phyloP scores from a whole-genome alignment of 768 basidiomycete species.

The Tephrocybe sp. region DNA sequence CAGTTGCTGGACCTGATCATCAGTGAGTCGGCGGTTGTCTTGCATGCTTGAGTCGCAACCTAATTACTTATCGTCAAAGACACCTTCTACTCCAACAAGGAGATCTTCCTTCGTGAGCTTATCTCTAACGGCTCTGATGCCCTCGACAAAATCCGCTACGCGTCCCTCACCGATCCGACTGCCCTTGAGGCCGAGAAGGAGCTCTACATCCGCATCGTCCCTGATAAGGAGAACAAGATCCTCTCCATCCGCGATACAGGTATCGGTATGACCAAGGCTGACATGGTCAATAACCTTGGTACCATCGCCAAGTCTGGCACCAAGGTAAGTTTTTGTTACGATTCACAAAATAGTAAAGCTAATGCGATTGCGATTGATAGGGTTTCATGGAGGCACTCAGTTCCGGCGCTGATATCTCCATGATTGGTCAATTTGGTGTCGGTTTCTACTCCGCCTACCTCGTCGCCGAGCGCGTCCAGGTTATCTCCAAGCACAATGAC shows the following conservation, averaged over 20 bases:
- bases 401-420: constrained; percentile 87
- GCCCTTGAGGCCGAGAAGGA: constrained; percentile 91
- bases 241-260: constrained; percentile 93
- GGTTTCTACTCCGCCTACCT: constrained; percentile 99
- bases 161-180: constrained; percentile 90
- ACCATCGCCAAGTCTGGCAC: constrained; percentile 95
- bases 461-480: constrained; percentile 97
- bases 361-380: constrained; percentile 33
- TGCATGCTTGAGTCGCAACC: background rate
- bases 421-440: constrained; percentile 99
- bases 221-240: constrained; percentile 94
- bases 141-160: constrained; percentile 98
- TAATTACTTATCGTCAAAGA: constrained; percentile 42
- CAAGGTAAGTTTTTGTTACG: constrained; percentile 49
- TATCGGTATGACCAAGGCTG: constrained; percentile 99
- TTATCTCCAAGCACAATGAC: constrained; percentile 99
- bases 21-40: constrained; percentile 52
- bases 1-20: constrained; percentile 99
- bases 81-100: constrained; percentile 99
- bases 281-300: constrained; percentile 98
- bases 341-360: constrained; percentile 3
- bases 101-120: constrained; percentile 98
- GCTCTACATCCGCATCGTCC: constrained; percentile 89
- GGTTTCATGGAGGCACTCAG: constrained; percentile 99
- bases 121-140: constrained; percentile 99